A percentile compares a stretch with the other conserved stretches of the same genome.
Conservation (phyloP, 139 green algal genomes). For the Asterochloris sp. region DNA sequence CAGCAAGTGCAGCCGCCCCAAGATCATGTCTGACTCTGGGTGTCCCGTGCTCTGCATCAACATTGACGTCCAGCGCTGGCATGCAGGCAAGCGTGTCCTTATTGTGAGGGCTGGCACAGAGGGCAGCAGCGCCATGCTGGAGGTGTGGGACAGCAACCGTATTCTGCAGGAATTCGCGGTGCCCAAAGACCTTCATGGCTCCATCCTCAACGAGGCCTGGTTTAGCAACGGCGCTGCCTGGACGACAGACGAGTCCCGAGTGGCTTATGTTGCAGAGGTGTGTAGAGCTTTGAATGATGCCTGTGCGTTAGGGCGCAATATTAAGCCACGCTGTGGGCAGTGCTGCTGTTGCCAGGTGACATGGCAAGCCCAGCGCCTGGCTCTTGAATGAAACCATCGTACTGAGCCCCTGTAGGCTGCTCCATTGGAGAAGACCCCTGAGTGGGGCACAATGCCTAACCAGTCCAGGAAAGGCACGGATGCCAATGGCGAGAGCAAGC, state of each 20-base stretch:
- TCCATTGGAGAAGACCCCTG: conserved; percentile 30
- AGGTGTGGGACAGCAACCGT: conserved; percentile 54
- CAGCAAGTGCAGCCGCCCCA: not conserved
- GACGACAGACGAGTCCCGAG: conserved; percentile 56
- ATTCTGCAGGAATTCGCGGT: conserved; percentile 63
- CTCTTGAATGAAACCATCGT: too few species aligned
- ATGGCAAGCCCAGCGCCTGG: not conserved
- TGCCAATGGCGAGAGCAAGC: not conserved
- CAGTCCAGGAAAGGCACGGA: not conserved
- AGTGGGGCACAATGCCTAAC: conserved; percentile 33
- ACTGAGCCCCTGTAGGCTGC: conserved; percentile 12
- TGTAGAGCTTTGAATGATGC: too few species aligned
- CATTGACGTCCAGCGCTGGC: not conserved
- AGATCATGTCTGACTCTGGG: not conserved
- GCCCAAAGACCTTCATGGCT: conserved; percentile 68
- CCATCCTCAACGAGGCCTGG: conserved; percentile 78
- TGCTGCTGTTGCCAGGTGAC: not conserved
- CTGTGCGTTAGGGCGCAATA: too few species aligned
- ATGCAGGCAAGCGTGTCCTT: conserved; percentile 14
- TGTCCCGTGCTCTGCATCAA: not conserved
- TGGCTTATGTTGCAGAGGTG: conserved; percentile 84
- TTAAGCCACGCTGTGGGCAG: too few species aligned
- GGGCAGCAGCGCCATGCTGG: conserved; percentile 10
- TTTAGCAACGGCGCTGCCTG: conserved; percentile 75
- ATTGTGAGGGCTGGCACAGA: conserved; percentile 5